phyloP scores from a whole-genome alignment of 148 eudicot species.

The Hydrangea macrophylla region DNA sequence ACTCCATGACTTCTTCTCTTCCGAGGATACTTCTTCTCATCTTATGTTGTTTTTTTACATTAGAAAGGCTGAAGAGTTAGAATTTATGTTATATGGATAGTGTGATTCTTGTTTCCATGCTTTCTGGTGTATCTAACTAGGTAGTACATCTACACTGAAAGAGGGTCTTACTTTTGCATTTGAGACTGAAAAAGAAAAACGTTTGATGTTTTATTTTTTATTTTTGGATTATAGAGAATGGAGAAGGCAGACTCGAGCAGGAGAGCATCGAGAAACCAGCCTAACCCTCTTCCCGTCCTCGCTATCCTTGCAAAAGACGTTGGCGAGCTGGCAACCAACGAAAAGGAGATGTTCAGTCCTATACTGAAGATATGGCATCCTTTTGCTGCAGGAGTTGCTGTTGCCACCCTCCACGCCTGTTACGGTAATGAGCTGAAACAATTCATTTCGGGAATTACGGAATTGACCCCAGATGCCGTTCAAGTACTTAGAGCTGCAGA shows the following conservation, averaged over 20 bases:
- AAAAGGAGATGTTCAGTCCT: slow-evolving; percentile 79
- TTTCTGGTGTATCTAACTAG: not conserved
- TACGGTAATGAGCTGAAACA: slow-evolving; percentile 95
- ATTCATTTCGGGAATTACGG: slow-evolving; percentile 69
- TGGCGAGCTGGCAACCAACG: slow-evolving; percentile 79
- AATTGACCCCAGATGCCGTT: slow-evolving; percentile 93
- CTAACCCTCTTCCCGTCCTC: slow-evolving; percentile 83
- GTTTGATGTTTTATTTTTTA: too few species aligned
- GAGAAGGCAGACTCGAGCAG: slow-evolving; percentile 96
- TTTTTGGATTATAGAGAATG: slow-evolving; percentile 63
- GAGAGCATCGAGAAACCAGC: slow-evolving; percentile 88
- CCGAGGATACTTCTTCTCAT: not conserved
- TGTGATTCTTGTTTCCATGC: not conserved
- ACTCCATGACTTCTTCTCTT: not conserved
- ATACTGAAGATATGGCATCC: slow-evolving; percentile 95
- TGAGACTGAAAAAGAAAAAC: slow-evolving; percentile 7
- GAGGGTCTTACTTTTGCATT: not conserved
- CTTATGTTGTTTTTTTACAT: not conserved
- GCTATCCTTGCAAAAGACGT: slow-evolving; percentile 96
- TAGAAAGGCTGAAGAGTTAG: not conserved
- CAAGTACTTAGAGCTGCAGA: slow-evolving; percentile 91
- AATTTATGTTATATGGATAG: not conserved
- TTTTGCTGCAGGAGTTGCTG: slow-evolving; percentile 94
- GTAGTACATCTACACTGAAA: not conserved
- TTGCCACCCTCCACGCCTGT: slow-evolving; percentile 96